These are phyloP conservation scores for Chaetomidium leptoderma DNA, from an alignment of 495 filamentous ascomycete genomes.

Conservation along the genomic window DNA sequence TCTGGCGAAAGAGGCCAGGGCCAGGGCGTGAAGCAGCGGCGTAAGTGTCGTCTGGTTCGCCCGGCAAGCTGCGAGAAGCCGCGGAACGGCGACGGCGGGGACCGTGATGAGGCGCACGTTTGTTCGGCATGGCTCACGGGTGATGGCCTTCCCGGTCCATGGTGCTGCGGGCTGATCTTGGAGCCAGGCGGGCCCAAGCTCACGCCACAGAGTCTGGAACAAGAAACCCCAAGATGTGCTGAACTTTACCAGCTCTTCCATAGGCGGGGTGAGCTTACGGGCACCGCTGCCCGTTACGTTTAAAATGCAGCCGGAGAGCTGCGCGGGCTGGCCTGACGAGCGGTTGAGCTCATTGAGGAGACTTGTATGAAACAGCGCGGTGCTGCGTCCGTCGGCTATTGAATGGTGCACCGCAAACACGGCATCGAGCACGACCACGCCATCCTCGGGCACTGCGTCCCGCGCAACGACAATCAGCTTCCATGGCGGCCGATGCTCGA, in stretches of 20 bases:
- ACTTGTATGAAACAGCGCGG: constrained; percentile 31
- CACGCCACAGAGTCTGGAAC: constrained; percentile 22
- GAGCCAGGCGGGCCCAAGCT: constrained; percentile 21
- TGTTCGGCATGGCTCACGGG: constrained; percentile 22
- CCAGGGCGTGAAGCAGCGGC: constrained; percentile 32
- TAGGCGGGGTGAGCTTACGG: constrained; percentile 7
- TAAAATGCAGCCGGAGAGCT: constrained; percentile 17
- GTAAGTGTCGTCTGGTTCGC: constrained; percentile 32
- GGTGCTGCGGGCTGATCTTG: constrained; percentile 2
- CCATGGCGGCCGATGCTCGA: constrained; percentile 31
- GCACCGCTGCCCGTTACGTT: neutral
- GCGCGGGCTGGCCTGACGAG: constrained; percentile 1
- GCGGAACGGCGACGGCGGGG: constrained; percentile 12
- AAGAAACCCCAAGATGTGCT: constrained; percentile 26
- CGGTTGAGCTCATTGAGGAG: constrained; percentile 29
- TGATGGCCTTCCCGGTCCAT: constrained; percentile 33
- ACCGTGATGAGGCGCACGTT: constrained; percentile 29
- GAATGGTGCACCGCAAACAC: constrained; percentile 36
- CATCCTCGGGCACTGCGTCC: neutral
- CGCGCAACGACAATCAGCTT: constrained; percentile 28
- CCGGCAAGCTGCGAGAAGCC: constrained; percentile 28
- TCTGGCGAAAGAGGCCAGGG: constrained; percentile 24
- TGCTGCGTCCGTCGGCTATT: constrained; percentile 35
- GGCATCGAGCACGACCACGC: constrained; percentile 22
- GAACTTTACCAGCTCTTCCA: constrained; percentile 29